Evolutionary conservation across 163 green algal species (phyloP), one percentile per base, ranked within the genome.

Genomic region (Scenedesmus sp.): DNA sequence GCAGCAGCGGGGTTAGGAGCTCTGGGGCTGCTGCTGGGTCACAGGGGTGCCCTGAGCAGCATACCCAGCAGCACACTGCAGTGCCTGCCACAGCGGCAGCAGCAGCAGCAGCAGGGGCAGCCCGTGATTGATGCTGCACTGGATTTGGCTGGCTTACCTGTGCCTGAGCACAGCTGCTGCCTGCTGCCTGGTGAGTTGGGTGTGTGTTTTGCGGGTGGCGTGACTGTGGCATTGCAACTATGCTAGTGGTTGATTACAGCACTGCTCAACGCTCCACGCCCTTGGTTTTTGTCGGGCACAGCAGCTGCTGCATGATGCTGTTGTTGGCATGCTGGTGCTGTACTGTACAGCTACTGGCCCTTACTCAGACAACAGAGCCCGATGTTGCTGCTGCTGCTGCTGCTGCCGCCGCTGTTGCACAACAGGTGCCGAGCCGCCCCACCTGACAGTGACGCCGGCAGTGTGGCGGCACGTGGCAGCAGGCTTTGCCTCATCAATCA

Each of bases 71-170:
- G 34, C n/a, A 54, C 76, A n/a, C 57, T 79, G 74, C 76, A 87
- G 26, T 55, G 84, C 64, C 8, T 57, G 23, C 76, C 34, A 15
- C 34, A 87, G 74, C 73, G 66, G 77, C 79, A 88, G 88, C 79
- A 92, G 88, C 46, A 82, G 88, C 8, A 81, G 59, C 66, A 59
- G 67, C 62, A 70, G 26, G 56, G 55, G 87, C 9, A 85, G 56
- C 13, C 55, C 9, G 77, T 67, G 20, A 83, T 26, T 59, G 52
- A 88, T 10, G 34, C 15, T 26, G 18, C 4, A 7, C 52, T 92
- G 12, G 89, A 92, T 74, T 15, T 92, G 77, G 89, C 89, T 8
- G 89, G 89, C 6, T 13, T 89, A n/a, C 79, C 77, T 26, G 59
- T 84, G 52, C 62, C 89, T 20, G 16, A 57, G 16, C 82, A 92